Conservation (phyloP, 176 grass and related monocot species). For the Oryza nivara region DNA sequence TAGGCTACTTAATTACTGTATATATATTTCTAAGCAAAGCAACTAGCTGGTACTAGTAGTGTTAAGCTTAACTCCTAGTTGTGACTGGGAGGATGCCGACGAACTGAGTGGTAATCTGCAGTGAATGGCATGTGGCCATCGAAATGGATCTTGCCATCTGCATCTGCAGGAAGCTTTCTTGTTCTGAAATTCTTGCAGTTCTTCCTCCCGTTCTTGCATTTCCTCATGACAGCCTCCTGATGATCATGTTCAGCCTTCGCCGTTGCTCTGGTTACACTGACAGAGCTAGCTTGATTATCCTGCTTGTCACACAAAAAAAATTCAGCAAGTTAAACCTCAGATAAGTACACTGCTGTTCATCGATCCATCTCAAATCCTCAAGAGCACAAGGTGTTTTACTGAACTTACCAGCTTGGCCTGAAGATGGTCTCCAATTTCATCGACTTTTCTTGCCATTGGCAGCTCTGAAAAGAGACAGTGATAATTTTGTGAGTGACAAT, state of each 20-base stretch:
- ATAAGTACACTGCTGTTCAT: too few species aligned
- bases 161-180: conserved; percentile 4
- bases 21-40: background rate
- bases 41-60: background rate
- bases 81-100: conserved; percentile 63
- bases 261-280: background rate
- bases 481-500: background rate
- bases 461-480: conserved; percentile 12
- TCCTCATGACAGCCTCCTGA: background rate
- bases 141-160: conserved; percentile 31
- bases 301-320: too few species aligned
- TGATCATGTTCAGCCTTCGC: background rate
- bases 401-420: conserved; percentile 3
- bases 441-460: background rate
- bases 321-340: too few species aligned
- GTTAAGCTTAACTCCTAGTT: conserved; percentile 41
- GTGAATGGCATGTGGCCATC: conserved; percentile 56
- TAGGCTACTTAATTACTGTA: background rate
- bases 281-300: too few species aligned
- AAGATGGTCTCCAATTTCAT: background rate
- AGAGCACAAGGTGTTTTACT: too few species aligned
- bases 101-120: conserved; percentile 60
- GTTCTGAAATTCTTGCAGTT: conserved; percentile 35
- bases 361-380: too few species aligned
- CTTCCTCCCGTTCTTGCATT: background rate